Evolutionary conservation across 2,329 filamentous ascomycete genomes (phyloP), one percentile per base, ranked within the genome.

Genomic region (Hymenoscyphus occultus): DNA sequence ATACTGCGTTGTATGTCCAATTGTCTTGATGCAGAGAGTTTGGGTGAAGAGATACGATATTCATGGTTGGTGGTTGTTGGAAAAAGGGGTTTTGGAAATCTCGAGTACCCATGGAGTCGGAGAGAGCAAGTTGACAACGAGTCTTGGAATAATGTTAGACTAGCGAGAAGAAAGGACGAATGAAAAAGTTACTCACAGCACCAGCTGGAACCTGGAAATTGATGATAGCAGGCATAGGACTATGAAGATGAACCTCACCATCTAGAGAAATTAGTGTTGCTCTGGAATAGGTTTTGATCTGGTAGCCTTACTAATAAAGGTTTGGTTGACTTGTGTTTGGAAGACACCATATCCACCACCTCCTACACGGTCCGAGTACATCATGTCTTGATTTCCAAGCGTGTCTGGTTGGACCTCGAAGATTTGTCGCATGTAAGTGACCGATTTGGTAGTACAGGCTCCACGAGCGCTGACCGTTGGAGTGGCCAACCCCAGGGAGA

Each of bases 71-170:
- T 22, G 19, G 9, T 22, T 9, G 13, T n/a, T n/a, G 14, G 45
- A 51, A 28, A 2, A 1, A 3, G 6, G 45, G 3, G 14, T 3
- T 22, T 13, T 51, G 45, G 45, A 51, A 51, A 51, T 51, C 45
- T 9, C 45, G 45, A n/a, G 45, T 22, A 4, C 19, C 45, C 12
- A 51, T 12, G 19, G 19, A 12, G 14, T 51, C 45, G 19, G 45
- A 51, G n/a, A 51, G 45, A 10, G 45, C 45, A 51, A 51, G 45
- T 51, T 51, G 45, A 51, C 45, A 51, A 19, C 9, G 45, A n/a
- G 45, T 51, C 45, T 51, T 22, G 28, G 28, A 9, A 51, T 12
- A 51, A 51, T 19, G 14, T 51, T 51, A 51, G 45, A 12, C 45
- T 22, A 12, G 19, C 3, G 19, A 22, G 6, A 35, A 35, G 42